A percentile compares a stretch with the other conserved stretches of the same genome.
These are phyloP conservation scores for Candida xiaguanensis DNA, from an alignment of 805 yeast genomes.

Conservation along the genomic window DNA sequence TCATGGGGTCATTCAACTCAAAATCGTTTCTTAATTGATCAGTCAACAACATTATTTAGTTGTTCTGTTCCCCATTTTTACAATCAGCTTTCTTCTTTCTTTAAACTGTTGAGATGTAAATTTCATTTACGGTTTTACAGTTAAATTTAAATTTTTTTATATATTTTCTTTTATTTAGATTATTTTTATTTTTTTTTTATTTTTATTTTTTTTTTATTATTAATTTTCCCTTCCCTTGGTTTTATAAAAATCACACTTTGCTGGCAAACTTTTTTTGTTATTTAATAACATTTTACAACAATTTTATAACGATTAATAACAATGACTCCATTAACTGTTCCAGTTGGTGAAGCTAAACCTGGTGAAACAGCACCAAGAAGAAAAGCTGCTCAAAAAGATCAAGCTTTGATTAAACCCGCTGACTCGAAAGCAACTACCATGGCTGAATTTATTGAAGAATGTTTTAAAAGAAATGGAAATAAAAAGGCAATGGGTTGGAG, in stretches of 20 bases:
- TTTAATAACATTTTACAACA: not conserved
- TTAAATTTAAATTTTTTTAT: not conserved
- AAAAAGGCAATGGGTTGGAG: constrained; percentile 73
- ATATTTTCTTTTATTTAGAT: not conserved
- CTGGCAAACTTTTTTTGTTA: constrained; percentile 1
- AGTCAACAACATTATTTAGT: no score
- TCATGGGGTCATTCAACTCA: no score
- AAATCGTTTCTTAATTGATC: no score
- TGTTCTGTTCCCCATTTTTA: no score
- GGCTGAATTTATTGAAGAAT: constrained; percentile 64
- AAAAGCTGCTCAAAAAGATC: constrained; percentile 49
- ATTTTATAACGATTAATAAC: not conserved
- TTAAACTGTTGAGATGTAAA: no score
- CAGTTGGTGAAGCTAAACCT: constrained; percentile 65
- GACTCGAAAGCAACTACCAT: constrained; percentile 65
- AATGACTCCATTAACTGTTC: constrained; percentile 39
- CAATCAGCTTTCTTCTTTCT: no score
- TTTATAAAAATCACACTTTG: not conserved
- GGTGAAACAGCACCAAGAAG: constrained; percentile 86
- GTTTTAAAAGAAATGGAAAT: constrained; percentile 52
- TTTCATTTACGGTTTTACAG: no score
- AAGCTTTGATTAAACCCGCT: constrained; percentile 54
- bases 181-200: constrained; percentile 2
- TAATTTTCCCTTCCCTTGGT: not conserved
- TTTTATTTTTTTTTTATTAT: not conserved